phyloP scores from a whole-genome alignment of 2,329 filamentous ascomycete species.

The Paracamarosporium sp. region DNA sequence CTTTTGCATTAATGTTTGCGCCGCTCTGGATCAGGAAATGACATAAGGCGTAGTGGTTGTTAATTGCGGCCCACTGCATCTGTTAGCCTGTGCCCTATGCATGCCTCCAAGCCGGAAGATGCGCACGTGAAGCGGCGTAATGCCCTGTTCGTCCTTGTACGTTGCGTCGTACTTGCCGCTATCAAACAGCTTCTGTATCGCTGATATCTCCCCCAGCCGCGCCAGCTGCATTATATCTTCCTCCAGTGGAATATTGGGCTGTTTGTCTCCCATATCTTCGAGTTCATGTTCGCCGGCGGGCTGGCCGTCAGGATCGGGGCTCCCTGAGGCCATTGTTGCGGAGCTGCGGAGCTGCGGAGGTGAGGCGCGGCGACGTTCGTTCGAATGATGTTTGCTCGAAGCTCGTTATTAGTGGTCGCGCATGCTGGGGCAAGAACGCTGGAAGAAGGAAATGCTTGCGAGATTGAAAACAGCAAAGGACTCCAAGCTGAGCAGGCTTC shows the following conservation, averaged over 20 bases:
- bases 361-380: not conserved
- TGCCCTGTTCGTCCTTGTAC: conserved; percentile 88
- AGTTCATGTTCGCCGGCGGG: conserved; percentile 37
- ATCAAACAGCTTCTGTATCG: conserved; percentile 90
- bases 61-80: conserved; percentile 93
- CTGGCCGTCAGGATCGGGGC: conserved; percentile 30
- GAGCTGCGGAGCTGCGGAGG: conserved; percentile 27
- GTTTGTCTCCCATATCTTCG: conserved; percentile 43
- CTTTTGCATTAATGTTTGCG: conserved; percentile 92
- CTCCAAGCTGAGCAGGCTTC: not conserved
- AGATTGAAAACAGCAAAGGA: not conserved
- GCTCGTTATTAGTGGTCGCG: not conserved
- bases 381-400: not conserved
- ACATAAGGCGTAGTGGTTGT: conserved; percentile 97
- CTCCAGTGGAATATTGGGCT: conserved; percentile 59
- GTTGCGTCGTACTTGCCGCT: conserved; percentile 80
- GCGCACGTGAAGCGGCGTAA: conserved; percentile 90
- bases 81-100: conserved; percentile 11
- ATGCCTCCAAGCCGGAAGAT: not conserved
- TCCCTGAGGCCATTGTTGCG: conserved; percentile 33
- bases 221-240: conserved; percentile 97
- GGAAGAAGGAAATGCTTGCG: not conserved
- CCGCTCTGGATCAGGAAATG: conserved; percentile 88
- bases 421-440: not conserved
- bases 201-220: conserved; percentile 81